Evolutionary conservation across 352 stramenopile species (phyloP), one percentile per base, ranked within the genome.

Genomic region (Phytophthora palmivora): DNA sequence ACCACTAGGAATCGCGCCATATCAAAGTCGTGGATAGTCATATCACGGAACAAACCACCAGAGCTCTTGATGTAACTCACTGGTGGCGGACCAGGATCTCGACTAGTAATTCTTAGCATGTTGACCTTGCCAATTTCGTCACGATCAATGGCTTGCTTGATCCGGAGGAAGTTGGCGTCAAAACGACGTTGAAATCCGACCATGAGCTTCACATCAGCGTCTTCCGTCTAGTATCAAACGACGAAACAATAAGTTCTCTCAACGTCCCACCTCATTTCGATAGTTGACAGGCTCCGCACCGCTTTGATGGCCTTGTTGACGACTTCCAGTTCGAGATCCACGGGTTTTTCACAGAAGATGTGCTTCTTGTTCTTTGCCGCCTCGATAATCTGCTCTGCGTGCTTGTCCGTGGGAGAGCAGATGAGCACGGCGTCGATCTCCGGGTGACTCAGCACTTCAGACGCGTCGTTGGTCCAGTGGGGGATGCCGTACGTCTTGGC

Each of bases 21-120:
- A 64, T 98, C 94, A 42, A 98, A 87, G 83, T 98, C 95, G 79
- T 98, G 95, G 70, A 98, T 95, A 30, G 95, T 96, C 95, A 98
- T 98, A 63, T 98, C 94, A 52, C 89, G 85, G 68, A 98, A 98
- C 33, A 98, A 88, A 19, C 94, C 95, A 45, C 95, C 95, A 0
- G 92, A 95, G 21, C 28, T 50, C 22, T 81, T 78, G 56, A 89
- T 53, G 73, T 89, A 89, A 16, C 52, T 57, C 11, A 78, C 21
- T 18, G 78, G 73, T n/a, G 78, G 78, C 3, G 78, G 26, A 44
- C 70, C 48, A 6, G 77, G 80, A 43, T 89, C 80, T 18, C 80
- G 80, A 39, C 80, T 89, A 14, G 80, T 89, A 55, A 89, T 93
- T 44, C 84, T 82, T 15, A 90, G 18, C 81, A 95, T 94, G 58